Evolutionary conservation across 2,329 filamentous ascomycete genomes (phyloP).

Genomic region (Calonectria honghensis): DNA sequence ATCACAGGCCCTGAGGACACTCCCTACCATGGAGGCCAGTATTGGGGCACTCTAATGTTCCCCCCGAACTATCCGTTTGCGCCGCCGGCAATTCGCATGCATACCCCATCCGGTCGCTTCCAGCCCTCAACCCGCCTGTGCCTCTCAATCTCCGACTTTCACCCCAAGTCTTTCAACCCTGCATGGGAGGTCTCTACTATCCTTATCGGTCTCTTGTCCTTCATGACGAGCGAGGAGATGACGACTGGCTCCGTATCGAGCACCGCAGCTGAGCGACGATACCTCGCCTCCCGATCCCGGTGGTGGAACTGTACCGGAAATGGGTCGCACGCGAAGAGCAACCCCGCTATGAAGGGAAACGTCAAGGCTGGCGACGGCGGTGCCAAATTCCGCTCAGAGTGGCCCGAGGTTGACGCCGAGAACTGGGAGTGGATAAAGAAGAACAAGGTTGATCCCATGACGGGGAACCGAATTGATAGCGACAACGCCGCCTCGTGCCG

Average conservation of each 20-base stretch:
- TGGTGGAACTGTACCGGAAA: constrained; percentile 99
- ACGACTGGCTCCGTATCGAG: constrained; percentile 93
- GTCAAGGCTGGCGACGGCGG: constrained; percentile 95
- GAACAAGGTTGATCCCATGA: constrained; percentile 84
- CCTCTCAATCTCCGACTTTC: constrained; percentile 97
- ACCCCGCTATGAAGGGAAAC: constrained; percentile 79
- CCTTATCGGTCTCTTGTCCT: constrained; percentile 92
- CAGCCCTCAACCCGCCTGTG: constrained; percentile 94
- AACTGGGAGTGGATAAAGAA: constrained; percentile 96
- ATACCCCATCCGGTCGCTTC: constrained; percentile 96
- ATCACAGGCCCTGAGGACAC: constrained; percentile 96
- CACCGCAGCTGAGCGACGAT: constrained; percentile 84
- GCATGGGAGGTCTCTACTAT: constrained; percentile 99
- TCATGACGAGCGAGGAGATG: constrained; percentile 99
- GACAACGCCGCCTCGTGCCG: constrained; percentile 73
- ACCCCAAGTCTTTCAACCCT: constrained; percentile 98
- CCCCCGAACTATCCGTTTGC: constrained; percentile 98
- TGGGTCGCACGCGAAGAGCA: constrained; percentile 78
- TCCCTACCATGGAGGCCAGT: constrained; percentile 95
- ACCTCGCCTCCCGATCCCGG: constrained; percentile 84
- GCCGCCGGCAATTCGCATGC: constrained; percentile 98
- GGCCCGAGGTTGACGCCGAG: constrained; percentile 90
- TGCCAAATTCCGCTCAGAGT: constrained; percentile 90
- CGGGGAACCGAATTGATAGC: constrained; percentile 75
- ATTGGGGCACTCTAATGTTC: constrained; percentile 98